These are phyloP conservation scores for Phytophthora hibernalis DNA, from an alignment of 352 stramenopile genomes.

Conservation along the genomic window DNA sequence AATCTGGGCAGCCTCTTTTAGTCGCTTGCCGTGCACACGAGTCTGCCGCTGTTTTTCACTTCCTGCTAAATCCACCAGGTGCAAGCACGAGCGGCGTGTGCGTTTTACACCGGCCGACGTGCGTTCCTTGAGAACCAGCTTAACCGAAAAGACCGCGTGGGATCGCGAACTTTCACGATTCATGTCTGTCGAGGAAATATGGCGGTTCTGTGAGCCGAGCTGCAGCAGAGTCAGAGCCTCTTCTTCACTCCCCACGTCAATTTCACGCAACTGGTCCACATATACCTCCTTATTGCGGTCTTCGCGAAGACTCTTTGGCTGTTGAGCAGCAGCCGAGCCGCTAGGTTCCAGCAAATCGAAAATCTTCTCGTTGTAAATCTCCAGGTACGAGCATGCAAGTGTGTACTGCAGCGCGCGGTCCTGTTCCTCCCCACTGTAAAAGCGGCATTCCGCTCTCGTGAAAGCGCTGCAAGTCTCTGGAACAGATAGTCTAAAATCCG, in stretches of 20 bases:
- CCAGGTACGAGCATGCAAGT: conserved; percentile 86
- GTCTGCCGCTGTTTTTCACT: conserved; percentile 91
- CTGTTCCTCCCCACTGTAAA: conserved; percentile 37
- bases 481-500: conserved; percentile 90
- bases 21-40: conserved; percentile 70
- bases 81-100: conserved; percentile 77
- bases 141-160: conserved; percentile 97
- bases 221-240: conserved; percentile 83
- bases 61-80: conserved; percentile 89
- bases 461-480: conserved; percentile 50
- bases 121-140: conserved; percentile 87
- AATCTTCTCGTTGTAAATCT: conserved; percentile 94
- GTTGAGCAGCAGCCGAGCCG: conserved; percentile 44
- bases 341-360: conserved; percentile 85
- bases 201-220: conserved; percentile 86
- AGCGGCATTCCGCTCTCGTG: conserved; percentile 48
- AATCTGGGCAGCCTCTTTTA: conserved; percentile 92
- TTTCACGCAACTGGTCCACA: conserved; percentile 79
- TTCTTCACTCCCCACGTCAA: conserved; percentile 62
- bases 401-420: conserved; percentile 58
- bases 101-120: conserved; percentile 64
- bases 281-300: conserved; percentile 81
- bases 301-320: conserved; percentile 80
- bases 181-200: conserved; percentile 97
- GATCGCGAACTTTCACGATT: conserved; percentile 96